Percentiles rank a stretch among this genome's conserved stretches.
Evolutionary conservation across 2,329 filamentous ascomycete species (phyloP).

Genomic region (Exophiala sideris): DNA sequence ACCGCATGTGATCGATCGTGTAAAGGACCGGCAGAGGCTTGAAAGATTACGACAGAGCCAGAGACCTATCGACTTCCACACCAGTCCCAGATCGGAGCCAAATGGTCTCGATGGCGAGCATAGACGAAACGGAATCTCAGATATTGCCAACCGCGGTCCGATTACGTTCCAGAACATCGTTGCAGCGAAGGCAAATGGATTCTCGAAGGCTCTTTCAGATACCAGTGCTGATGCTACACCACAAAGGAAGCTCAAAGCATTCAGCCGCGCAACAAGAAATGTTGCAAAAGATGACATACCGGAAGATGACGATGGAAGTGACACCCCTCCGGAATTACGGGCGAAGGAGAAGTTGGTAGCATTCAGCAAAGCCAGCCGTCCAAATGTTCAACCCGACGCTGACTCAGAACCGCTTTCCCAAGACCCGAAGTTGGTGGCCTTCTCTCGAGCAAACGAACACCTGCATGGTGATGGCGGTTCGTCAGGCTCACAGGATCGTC

Average conservation of each 20-base stretch:
- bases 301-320: constrained; percentile 13
- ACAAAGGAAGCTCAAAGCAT: constrained; percentile 11
- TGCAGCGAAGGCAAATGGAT: not conserved
- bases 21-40: constrained; percentile 34
- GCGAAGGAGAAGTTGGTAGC: constrained; percentile 10
- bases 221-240: constrained; percentile 13
- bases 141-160: constrained; percentile 15
- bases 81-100: constrained; percentile 2
- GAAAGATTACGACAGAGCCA: constrained; percentile 28
- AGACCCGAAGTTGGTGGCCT: constrained; percentile 9
- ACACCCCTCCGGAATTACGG: constrained; percentile 9
- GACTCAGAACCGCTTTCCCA: not conserved
- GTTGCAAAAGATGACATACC: not conserved
- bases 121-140: constrained; percentile 12
- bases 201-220: constrained; percentile 14
- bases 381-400: not conserved
- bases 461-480: constrained; percentile 5
- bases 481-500: not conserved
- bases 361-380: constrained; percentile 14
- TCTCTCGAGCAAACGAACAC: constrained; percentile 17
- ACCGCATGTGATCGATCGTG: constrained; percentile 36
- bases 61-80: constrained; percentile 19
- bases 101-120: not conserved
- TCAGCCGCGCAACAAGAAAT: constrained; percentile 11
- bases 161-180: constrained; percentile 14